Evolutionary conservation across 768 basidiomycete species (phyloP).

Genomic region (Agaricus sinodeliciosus): DNA sequence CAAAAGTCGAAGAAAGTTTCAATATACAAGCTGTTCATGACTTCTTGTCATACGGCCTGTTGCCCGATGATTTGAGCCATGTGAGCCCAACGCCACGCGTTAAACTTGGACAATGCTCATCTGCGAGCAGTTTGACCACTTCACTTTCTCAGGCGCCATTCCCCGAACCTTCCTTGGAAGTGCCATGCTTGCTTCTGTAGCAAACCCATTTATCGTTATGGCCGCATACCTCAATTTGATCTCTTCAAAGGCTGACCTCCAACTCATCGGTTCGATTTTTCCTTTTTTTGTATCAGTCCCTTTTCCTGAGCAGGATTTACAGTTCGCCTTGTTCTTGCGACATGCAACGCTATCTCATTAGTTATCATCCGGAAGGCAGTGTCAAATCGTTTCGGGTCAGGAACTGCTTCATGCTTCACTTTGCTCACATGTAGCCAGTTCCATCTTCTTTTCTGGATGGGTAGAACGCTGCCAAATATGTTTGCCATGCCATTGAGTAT

Average conservation of each 20-base stretch:
- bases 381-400: slow-evolving; percentile 54
- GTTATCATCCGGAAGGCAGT: slow-evolving; percentile 59
- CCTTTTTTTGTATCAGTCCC: not conserved
- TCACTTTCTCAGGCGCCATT: slow-evolving; percentile 81
- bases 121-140: slow-evolving; percentile 78
- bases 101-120: slow-evolving; percentile 2
- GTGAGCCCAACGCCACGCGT: slow-evolving; percentile 30
- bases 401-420: slow-evolving; percentile 51
- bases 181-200: slow-evolving; percentile 53
- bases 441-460: slow-evolving; percentile 90
- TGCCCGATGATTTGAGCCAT: slow-evolving; percentile 32
- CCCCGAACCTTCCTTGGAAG: slow-evolving; percentile 86
- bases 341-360: slow-evolving; percentile 56
- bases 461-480: slow-evolving; percentile 92
- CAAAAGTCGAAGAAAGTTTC: slow-evolving; percentile 98
- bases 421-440: slow-evolving; percentile 80
- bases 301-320: not conserved
- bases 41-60: slow-evolving; percentile 68
- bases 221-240: slow-evolving; percentile 36
- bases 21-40: slow-evolving; percentile 91
- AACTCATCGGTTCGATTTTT: slow-evolving; percentile 52
- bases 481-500: slow-evolving; percentile 77
- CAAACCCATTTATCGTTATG: slow-evolving; percentile 41
- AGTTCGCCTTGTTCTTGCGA: slow-evolving; percentile 75
- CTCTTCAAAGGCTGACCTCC: slow-evolving; percentile 57